A percentile compares a stretch with the other conserved stretches of the same genome.
Conservation (phyloP, 768 basidiomycete species). For the Suillus clintonianus region DNA sequence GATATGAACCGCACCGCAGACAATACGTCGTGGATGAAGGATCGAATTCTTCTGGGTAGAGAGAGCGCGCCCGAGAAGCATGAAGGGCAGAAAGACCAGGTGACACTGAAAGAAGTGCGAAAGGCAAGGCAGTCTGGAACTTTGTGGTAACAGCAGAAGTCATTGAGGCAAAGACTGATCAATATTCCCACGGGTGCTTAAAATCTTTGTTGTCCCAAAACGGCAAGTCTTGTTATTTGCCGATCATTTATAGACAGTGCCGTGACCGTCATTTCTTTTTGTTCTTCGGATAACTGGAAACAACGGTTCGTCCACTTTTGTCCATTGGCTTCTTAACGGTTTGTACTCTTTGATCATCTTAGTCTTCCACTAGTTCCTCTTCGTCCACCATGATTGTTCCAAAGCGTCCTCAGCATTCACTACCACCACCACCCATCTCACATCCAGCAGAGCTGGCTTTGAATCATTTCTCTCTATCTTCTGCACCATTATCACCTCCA, state of each 20-base stretch:
- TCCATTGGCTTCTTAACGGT: slow-evolving; percentile 22
- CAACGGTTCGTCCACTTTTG: not conserved
- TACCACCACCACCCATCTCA: slow-evolving; percentile 14
- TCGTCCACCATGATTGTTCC: slow-evolving; percentile 27
- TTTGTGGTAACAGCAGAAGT: slow-evolving; percentile 34
- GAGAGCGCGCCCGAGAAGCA: slow-evolving; percentile 38
- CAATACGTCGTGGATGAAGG: slow-evolving; percentile 39
- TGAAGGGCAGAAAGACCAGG: slow-evolving; percentile 67
- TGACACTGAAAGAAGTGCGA: slow-evolving; percentile 50
- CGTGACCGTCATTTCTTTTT: slow-evolving; percentile 11
- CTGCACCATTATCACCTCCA: slow-evolving; percentile 29
- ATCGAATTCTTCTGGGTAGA: slow-evolving; percentile 28
- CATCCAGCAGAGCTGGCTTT: slow-evolving; percentile 31
- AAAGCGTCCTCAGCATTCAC: slow-evolving; percentile 21
- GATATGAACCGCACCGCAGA: slow-evolving; percentile 53
- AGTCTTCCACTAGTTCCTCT: not conserved
- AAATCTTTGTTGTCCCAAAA: slow-evolving; percentile 21
- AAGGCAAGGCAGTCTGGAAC: slow-evolving; percentile 52
- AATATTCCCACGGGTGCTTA: slow-evolving; percentile 8
- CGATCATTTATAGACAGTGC: not conserved
- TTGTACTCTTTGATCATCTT: slow-evolving; percentile 10
- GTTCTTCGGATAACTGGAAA: slow-evolving; percentile 7
- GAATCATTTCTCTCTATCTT: slow-evolving; percentile 10
- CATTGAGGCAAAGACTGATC: not conserved
- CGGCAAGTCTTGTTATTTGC: slow-evolving; percentile 29